Percentiles rank a stretch among this genome's conserved stretches.
Conservation (phyloP, 2,329 filamentous ascomycete species). For the Coleophoma crateriformis region DNA sequence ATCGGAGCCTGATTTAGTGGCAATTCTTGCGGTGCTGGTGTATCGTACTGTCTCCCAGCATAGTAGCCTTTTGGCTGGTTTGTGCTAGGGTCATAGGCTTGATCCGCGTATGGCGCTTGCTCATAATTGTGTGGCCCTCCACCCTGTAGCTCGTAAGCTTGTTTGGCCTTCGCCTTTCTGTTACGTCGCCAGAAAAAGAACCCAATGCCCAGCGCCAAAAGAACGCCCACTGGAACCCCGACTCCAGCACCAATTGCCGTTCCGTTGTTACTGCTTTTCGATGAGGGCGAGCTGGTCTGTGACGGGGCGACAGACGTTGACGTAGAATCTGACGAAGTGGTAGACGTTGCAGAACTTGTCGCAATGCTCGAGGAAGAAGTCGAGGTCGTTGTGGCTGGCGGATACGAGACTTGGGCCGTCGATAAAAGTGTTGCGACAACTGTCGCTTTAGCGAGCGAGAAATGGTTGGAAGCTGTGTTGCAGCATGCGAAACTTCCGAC, state of each 20-base stretch:
- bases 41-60: neutral
- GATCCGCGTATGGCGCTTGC: neutral
- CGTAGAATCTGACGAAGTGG: slow-evolving; percentile 4
- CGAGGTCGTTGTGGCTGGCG: slow-evolving; percentile 1
- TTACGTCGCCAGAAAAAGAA: slow-evolving; percentile 7
- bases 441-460: slow-evolving; percentile 7
- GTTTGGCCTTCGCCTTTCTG: slow-evolving; percentile 1
- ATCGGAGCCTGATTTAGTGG: neutral
- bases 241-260: slow-evolving; percentile 12
- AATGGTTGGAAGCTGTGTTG: slow-evolving; percentile 4
- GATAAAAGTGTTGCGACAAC: slow-evolving; percentile 8
- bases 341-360: neutral
- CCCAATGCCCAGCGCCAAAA: slow-evolving; percentile 6
- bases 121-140: neutral
- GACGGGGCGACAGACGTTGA: neutral
- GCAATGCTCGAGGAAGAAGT: slow-evolving; percentile 1
- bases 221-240: slow-evolving; percentile 7
- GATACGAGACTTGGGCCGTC: slow-evolving; percentile 1
- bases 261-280: neutral
- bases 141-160: slow-evolving; percentile 4
- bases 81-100: neutral
- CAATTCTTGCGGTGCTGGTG: neutral
- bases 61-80: neutral
- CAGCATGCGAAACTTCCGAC: slow-evolving; percentile 12
- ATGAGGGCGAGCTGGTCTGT: neutral